These are phyloP conservation scores for Xerophyta viscosa DNA, from an alignment of 106 monocot genomes.

Conservation along the genomic window DNA sequence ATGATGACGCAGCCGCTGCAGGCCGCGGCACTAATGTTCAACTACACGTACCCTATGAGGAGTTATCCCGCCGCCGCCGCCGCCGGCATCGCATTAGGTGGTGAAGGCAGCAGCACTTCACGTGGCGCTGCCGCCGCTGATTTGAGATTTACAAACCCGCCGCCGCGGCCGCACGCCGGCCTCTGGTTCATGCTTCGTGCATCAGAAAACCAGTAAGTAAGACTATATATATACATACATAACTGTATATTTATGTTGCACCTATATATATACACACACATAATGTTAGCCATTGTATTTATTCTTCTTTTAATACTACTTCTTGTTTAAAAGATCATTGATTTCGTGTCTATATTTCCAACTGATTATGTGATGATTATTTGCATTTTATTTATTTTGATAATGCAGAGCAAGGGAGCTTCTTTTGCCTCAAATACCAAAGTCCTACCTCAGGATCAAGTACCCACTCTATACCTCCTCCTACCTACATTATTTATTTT, in stretches of 20 bases:
- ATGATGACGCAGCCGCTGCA: background rate
- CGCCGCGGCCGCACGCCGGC: conserved; percentile 3
- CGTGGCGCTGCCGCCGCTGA: background rate
- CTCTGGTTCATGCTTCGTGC: conserved; percentile 20
- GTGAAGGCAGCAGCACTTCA: too few relatives aligned
- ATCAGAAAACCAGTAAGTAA: conserved; percentile 16
- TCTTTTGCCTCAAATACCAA: conserved; percentile 20
- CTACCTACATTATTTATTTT: too few relatives aligned
- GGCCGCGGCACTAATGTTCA: background rate
- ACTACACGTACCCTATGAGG: background rate
- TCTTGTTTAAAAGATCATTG: too few relatives aligned
- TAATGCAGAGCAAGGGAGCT: conserved; percentile 15
- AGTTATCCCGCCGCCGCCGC: background rate
- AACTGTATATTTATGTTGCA: background rate
- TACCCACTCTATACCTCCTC: background rate
- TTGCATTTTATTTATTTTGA: background rate
- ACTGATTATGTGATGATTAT: background rate
- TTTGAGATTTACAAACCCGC: conserved; percentile 6
- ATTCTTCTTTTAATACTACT: too few relatives aligned
- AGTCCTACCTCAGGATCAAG: conserved; percentile 20
- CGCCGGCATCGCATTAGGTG: background rate
- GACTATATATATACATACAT: too few relatives aligned
- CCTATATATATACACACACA: background rate
- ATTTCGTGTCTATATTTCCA: too few relatives aligned
- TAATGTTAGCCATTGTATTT: too few relatives aligned